Base-by-base conservation (phyloP, 2,329 filamentous ascomycete genomes). In the Aureobasidium leucospermi region DNA sequence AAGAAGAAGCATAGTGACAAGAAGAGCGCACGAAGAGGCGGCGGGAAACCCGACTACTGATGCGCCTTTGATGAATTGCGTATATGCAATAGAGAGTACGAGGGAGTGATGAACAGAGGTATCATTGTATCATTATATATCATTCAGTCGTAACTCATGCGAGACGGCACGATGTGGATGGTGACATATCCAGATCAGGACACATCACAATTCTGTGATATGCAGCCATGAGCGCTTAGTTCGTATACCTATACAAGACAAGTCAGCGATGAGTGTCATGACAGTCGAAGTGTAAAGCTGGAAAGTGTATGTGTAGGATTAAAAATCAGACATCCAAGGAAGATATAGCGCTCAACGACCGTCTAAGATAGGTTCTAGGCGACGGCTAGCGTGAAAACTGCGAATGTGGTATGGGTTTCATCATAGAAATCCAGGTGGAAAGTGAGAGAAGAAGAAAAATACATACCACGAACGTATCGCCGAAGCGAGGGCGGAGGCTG, bases 391-490 rank as follows among this genome's bases (percentile, higher is more conserved):
- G 87, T 89, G 87, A 85, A 90, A 90, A 90, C 87, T 90, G 87
- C 87, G 87, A 91, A 90, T 89, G 79, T 83, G 78, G 80, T 82
- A 85, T 79, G 81, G 81, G 74, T 85, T 88, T 88, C 85, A 88
- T 89, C 86, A 87, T 85, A 69, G 68, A 67, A 71, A 67, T 52
- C 19, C 42, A 49, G 16, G 47, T 23, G 48, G 39, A 19, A 16
- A 16, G 46, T 45, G 52, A 19, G 41, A 9, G 23, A 47, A 60
- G 23, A 41, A 42, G 43, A 31, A 52, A 31, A 7, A 41, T 23
- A 19, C 48, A 41, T 52, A 52, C 48, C 34, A 2, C 28, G 6
- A 13, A 38, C 10, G 9, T n/a, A 36, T 34, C 29, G 4, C 16
- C 10, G 4, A 9, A n/a, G 4, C 10, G 46, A 32, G 16, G 39